Evolutionary conservation across 768 basidiomycete species (phyloP), one percentile per base, ranked within the genome.

Genomic region (Trametes cingulata): DNA sequence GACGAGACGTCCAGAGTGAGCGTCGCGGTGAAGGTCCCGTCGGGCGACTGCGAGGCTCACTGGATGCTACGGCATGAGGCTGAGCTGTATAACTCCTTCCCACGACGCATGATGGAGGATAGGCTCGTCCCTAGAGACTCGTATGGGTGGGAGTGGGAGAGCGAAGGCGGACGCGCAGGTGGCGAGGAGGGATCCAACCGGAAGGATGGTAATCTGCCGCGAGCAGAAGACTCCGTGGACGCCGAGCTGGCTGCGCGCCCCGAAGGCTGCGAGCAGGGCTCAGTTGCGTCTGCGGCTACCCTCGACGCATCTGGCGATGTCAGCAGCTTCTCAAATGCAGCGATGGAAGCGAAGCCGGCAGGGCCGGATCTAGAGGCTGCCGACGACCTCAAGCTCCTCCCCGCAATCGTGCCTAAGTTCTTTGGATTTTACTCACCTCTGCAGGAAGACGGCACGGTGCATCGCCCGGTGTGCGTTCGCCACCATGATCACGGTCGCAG

Each of bases 341-440:
- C 45, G 20, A 46, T 25, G 45, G 9, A n/a, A 13, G 9, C 20
- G 15, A 7, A 4, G 22, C 8, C 24, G 4, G 6, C 6, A 13
- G 19, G 1, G 45, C 20, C 10, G 45, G 19, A 20, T 1, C 2
- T 2, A 25, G 24, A 2, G 24, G 13, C 4, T 24, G 45, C 85
- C 0, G 25, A 15, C 46, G 25, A 27, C 14, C 46, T 13, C 14
- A 22, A 25, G 10, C n/a, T 22, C 19, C 10, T 43, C 25, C 52
- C 52, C 8, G 52, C 52, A 12, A 35, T 85, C 37, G 80, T 83
- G 3, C 85, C 86, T 0, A 82, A 84, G 65, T 87, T 80, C 67
- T 86, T 83, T 60, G 85, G 86, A 1, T 83, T 81, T 68, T 86
- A 86, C 62, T 64, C 58, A 0, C 74, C 73, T 1, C 33, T 52